phyloP scores from a whole-genome alignment of 805 yeast species.

The Wickerhamiella siamensis region DNA sequence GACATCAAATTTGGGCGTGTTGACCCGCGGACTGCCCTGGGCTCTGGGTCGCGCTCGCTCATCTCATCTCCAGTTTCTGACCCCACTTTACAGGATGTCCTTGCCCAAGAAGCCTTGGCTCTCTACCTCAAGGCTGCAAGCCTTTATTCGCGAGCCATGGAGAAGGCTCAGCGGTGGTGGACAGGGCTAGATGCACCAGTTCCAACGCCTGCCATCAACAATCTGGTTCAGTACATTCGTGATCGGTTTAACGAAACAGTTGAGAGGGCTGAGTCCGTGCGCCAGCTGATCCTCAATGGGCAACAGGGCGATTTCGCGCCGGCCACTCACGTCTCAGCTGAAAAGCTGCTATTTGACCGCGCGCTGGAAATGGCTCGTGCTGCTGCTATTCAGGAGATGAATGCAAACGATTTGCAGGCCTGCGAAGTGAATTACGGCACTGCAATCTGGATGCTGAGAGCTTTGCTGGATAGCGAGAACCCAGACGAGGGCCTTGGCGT shows the following conservation, averaged over 20 bases:
- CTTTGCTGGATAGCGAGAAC: conserved; percentile 44
- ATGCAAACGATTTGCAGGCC: conserved; percentile 50
- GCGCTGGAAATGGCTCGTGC: conserved; percentile 85
- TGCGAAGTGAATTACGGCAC: conserved; percentile 86
- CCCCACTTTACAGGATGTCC: conserved; percentile 24
- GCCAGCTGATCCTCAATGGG: conserved; percentile 29
- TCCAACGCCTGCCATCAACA: conserved; percentile 18
- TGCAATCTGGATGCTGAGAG: conserved; percentile 90
- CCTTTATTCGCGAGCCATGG: conserved; percentile 73
- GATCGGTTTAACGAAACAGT: conserved; percentile 77
- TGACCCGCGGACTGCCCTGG: conserved; percentile 2
- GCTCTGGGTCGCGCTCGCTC: not conserved
- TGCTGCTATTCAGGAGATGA: conserved; percentile 78
- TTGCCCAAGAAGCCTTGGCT: conserved; percentile 77
- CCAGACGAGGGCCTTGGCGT: conserved; percentile 36
- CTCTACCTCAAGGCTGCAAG: conserved; percentile 75
- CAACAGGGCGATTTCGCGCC: conserved; percentile 9
- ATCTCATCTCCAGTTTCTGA: conserved; percentile 9
- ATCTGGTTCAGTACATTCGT: conserved; percentile 80
- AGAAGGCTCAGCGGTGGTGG: conserved; percentile 86
- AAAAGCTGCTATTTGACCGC: conserved; percentile 77
- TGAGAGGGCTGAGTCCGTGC: conserved; percentile 73
- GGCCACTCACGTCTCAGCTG: conserved; percentile 36
- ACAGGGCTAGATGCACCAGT: conserved; percentile 16
- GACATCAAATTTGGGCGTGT: conserved; percentile 67